Evolutionary conservation across 495 filamentous ascomycete genomes (phyloP).

Genomic region (Neurospora sp.): DNA sequence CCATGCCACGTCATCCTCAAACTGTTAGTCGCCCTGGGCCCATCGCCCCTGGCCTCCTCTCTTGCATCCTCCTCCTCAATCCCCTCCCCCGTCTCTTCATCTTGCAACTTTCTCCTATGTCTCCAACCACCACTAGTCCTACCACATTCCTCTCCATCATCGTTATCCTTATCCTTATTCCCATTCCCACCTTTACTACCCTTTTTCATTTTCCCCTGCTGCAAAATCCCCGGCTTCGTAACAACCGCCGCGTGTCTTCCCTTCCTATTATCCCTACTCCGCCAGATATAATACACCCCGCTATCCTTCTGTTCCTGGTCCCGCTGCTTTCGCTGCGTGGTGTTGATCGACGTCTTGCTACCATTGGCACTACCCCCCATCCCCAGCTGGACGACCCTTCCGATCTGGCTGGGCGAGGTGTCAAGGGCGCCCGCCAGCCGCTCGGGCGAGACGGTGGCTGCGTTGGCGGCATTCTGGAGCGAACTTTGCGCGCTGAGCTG

Average conservation of each 20-base stretch:
- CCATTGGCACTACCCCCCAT: not conserved
- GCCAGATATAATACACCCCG: conserved; percentile 23
- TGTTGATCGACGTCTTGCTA: not conserved
- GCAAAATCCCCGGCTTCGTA: conserved; percentile 11
- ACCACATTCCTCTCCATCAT: not conserved
- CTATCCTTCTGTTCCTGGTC: not conserved
- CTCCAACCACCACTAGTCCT: not conserved
- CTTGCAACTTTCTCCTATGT: not conserved
- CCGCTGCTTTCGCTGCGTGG: not conserved
- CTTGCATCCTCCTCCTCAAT: conserved; percentile 1
- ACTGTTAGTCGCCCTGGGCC: conserved; percentile 36
- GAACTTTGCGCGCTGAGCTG: not conserved
- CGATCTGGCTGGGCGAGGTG: not conserved
- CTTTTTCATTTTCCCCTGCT: not conserved
- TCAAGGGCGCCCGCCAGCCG: not conserved
- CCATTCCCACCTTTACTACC: not conserved
- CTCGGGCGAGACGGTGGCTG: not conserved
- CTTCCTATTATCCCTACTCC: conserved; percentile 63
- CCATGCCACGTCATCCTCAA: conserved; percentile 29
- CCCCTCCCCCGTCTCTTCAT: not conserved
- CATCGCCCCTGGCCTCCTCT: conserved; percentile 17
- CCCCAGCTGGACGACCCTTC: not conserved
- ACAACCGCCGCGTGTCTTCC: conserved; percentile 50
- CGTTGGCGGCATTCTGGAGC: not conserved
- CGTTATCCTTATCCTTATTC: not conserved